phyloP scores from a whole-genome alignment of 2,329 filamentous ascomycete genomes.

The Colletotrichum liriopes region DNA sequence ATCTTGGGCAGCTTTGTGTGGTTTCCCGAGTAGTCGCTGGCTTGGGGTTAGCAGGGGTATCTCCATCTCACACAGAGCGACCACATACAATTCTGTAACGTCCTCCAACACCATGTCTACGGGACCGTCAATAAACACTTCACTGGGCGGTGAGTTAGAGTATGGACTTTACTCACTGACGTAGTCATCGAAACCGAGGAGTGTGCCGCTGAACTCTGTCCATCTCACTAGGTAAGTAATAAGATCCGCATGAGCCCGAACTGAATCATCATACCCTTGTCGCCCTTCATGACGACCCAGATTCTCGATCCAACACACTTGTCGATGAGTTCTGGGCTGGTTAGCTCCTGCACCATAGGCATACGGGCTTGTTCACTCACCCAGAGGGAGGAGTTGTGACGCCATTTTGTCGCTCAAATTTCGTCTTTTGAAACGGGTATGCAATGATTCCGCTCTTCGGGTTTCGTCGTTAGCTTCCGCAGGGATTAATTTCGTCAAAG shows the following conservation, averaged over 20 bases:
- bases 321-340: slow-evolving; percentile 88
- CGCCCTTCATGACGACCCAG: slow-evolving; percentile 99
- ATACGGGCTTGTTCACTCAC: slow-evolving; percentile 56
- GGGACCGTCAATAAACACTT: slow-evolving; percentile 45
- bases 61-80: neutral
- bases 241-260: neutral
- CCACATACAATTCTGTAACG: slow-evolving; percentile 91
- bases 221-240: slow-evolving; percentile 21
- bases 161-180: slow-evolving; percentile 83
- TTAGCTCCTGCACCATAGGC: slow-evolving; percentile 43
- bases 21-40: slow-evolving; percentile 90
- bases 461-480: neutral
- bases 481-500: slow-evolving; percentile 15
- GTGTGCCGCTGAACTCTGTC: slow-evolving; percentile 92
- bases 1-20: slow-evolving; percentile 95
- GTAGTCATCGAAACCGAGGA: slow-evolving; percentile 98
- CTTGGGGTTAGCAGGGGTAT: slow-evolving; percentile 46
- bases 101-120: slow-evolving; percentile 98
- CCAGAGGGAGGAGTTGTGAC: slow-evolving; percentile 81
- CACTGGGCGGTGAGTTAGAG: neutral
- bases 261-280: slow-evolving; percentile 79
- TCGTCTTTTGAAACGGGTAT: neutral
- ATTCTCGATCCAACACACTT: slow-evolving; percentile 98
- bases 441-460: neutral
- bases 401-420: slow-evolving; percentile 66